A percentile compares a stretch with the other conserved stretches of the same genome.
Evolutionary conservation across 2,329 filamentous ascomycete genomes (phyloP).

Genomic region (Trichoderma atrobrunneum): DNA sequence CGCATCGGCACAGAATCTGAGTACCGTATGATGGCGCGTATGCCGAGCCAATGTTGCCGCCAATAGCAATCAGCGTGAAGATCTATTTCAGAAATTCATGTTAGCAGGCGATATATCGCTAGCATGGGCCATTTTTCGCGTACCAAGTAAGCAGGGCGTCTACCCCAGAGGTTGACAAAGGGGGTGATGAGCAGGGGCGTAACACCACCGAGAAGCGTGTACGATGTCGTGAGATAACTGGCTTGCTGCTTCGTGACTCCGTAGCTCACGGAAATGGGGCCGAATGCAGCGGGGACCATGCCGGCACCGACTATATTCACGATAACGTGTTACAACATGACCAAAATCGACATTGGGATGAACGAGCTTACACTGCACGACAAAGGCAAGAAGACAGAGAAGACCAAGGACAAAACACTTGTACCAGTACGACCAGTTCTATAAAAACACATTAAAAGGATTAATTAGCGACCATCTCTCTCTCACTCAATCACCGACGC

Average conservation of each 20-base stretch:
- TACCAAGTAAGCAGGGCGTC: constrained; percentile 10
- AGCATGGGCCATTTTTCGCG: neutral
- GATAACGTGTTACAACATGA: neutral
- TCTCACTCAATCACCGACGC: neutral
- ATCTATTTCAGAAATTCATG: neutral
- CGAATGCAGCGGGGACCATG: constrained; percentile 11
- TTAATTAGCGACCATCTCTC: neutral
- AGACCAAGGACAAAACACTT: constrained; percentile 8
- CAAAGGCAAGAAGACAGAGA: constrained; percentile 8
- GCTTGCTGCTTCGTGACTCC: neutral
- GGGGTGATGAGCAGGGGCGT: constrained; percentile 5
- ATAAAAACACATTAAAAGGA: neutral
- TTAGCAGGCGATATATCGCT: neutral
- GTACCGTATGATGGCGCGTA: constrained; percentile 13
- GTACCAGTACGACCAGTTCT: constrained; percentile 10
- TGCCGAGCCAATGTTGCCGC: constrained; percentile 9
- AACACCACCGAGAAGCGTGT: constrained; percentile 14
- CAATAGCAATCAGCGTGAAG: constrained; percentile 5
- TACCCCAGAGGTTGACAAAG: constrained; percentile 9
- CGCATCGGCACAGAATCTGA: constrained; percentile 1
- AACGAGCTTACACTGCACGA: constrained; percentile 8
- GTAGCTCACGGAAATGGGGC: neutral
- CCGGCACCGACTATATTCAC: neutral
- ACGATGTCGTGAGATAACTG: constrained; percentile 15
- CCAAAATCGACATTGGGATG: neutral